Base-by-base conservation (phyloP, 345 rosid genomes). In the Acer campestre region DNA sequence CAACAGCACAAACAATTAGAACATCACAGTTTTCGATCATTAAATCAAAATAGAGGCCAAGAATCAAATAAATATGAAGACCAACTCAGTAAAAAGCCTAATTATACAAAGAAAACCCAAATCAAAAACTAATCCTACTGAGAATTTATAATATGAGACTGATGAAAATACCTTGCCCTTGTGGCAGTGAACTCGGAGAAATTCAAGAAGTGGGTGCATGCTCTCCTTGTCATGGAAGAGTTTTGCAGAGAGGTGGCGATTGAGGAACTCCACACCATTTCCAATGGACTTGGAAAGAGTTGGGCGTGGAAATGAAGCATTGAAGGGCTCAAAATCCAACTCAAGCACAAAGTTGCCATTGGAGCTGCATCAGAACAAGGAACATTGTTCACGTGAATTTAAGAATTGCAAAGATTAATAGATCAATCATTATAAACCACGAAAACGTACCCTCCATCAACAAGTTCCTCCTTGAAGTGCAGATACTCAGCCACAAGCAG, bases 141-240 rank as follows among this genome's bases (percentile, higher is more conserved):
- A 35, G 38, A 35, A 35, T 35, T 35, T 35, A 35, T 35, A 58
- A 35, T 46, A 53, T 53, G n/a, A 53, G 7, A 16, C 31, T 53
- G 6, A 25, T 7, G 2, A 38, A 44, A 44, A 64, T 84, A 91
- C 98, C 95, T 93, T 89, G 49, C 98, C 98, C 86, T 86, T 77
- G 83, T 88, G 89, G 84, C 92, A 88, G 79, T 95, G 98, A n/a
- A 86, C 86, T 48, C 82, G 89, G 82, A 95, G 95, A 86, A 95
- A 95, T 72, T 92, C 94, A 35, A 95, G 97, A 68, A 95, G 81
- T 1, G 95, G 98, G 78, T 86, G 98, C 94, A 95, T 79, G 79
- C 98, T 93, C 78, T 95, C 98, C 84, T 91, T 95, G 89, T 93
- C 97, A 82, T 95, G 98, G 87, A 93, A 95, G 81, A 95, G 87